Conservation (phyloP, 257 asterid species). For the Primulina eburnea region DNA sequence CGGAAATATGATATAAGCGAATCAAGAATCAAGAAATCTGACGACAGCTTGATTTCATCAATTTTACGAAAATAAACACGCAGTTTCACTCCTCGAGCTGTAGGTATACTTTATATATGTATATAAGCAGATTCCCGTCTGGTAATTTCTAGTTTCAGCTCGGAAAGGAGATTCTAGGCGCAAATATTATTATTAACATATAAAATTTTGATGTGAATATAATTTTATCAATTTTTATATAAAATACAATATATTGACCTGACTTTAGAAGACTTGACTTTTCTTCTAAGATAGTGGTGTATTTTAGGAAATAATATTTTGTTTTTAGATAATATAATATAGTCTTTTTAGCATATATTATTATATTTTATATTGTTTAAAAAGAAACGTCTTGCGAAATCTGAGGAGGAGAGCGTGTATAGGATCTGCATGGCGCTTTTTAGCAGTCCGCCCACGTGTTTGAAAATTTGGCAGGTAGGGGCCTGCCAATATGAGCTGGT, state of each 20-base stretch:
- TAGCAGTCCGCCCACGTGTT: constrained; percentile 35
- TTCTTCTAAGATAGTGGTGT: not conserved
- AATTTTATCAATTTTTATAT: no score
- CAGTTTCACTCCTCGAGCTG: constrained; percentile 29
- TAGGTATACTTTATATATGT: constrained; percentile 18
- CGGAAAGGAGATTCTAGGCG: constrained; percentile 33
- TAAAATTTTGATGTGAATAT: not conserved
- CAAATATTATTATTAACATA: constrained; percentile 13
- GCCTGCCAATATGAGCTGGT: constrained; percentile 34
- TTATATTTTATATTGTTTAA: not conserved
- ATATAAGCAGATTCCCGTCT: constrained; percentile 26
- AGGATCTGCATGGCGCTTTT: constrained; percentile 30
- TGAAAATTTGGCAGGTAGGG: constrained; percentile 25
- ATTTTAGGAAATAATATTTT: not conserved
- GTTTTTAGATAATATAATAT: not conserved
- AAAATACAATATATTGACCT: no score
- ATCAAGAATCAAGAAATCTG: constrained; percentile 10
- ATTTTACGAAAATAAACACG: constrained; percentile 8
- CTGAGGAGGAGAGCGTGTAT: not conserved
- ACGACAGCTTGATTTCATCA: constrained; percentile 9
- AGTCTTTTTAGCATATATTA: not conserved
- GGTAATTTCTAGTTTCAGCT: constrained; percentile 40
- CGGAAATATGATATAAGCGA: not conserved
- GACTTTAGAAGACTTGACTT: not conserved
- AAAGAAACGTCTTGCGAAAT: constrained; percentile 24